These are phyloP conservation scores for Carex arenaria DNA, from an alignment of 202 grass and related monocot species.

Conservation along the genomic window DNA sequence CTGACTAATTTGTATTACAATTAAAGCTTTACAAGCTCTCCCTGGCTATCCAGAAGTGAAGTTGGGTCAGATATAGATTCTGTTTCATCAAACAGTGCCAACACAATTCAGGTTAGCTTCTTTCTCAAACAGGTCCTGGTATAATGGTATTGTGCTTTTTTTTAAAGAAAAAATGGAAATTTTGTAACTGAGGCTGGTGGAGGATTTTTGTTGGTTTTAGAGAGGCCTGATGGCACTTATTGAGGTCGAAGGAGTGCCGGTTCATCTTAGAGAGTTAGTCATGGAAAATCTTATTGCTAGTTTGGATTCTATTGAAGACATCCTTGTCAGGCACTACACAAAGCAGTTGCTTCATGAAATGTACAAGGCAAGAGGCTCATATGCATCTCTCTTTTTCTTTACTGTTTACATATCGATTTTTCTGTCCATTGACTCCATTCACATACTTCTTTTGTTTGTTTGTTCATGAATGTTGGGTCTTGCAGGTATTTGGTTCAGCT, in stretches of 20 bases:
- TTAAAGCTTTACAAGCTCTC: slow-evolving; percentile 88
- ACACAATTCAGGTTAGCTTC: slow-evolving; percentile 61
- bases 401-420: neutral
- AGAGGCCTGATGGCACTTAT: slow-evolving; percentile 96
- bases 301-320: slow-evolving; percentile 86
- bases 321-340: slow-evolving; percentile 85
- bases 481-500: slow-evolving; percentile 92
- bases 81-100: slow-evolving; percentile 51
- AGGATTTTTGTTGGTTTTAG: slow-evolving; percentile 49
- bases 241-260: slow-evolving; percentile 92
- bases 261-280: slow-evolving; percentile 77
- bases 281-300: slow-evolving; percentile 94
- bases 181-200: neutral
- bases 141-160: neutral
- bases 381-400: slow-evolving; percentile 19
- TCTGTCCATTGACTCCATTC: neutral
- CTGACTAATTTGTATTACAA: slow-evolving; percentile 31
- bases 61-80: slow-evolving; percentile 47
- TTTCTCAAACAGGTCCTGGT: neutral
- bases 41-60: slow-evolving; percentile 86
- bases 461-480: slow-evolving; percentile 9
- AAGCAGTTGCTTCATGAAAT: slow-evolving; percentile 95
- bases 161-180: neutral
- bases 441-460: slow-evolving; percentile 15
- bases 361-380: slow-evolving; percentile 67